Percentiles rank a stretch among this genome's conserved stretches.
Evolutionary conservation across 1,284 basidiomycete genomes (phyloP).

Genomic region (Rhizoctonia solani): DNA sequence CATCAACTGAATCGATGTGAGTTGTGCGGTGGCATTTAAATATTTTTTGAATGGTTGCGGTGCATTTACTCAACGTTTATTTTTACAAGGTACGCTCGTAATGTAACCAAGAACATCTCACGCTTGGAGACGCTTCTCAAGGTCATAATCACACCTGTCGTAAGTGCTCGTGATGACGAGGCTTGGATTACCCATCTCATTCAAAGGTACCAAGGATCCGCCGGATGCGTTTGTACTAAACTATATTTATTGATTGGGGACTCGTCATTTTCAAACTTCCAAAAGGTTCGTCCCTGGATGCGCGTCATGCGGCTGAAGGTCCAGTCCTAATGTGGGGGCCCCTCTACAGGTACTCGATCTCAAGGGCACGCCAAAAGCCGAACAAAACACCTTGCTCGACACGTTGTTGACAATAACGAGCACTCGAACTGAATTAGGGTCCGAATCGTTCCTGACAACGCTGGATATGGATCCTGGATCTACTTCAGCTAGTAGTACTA

Average conservation of each 20-base stretch:
- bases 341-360: conserved; percentile 83
- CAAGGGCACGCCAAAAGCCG: conserved; percentile 84
- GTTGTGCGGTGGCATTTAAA: no score
- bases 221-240: conserved; percentile 91
- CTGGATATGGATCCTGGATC: conserved; percentile 94
- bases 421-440: conserved; percentile 81
- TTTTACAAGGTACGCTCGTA: conserved; percentile 70
- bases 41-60: no score
- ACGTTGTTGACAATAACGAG: conserved; percentile 89
- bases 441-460: conserved; percentile 86
- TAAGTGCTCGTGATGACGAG: no score
- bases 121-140: conserved; percentile 90
- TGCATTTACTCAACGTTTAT: conserved; percentile 43
- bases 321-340: not conserved
- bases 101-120: conserved; percentile 77
- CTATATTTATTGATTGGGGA: conserved; percentile 91
- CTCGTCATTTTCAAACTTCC: conserved; percentile 92
- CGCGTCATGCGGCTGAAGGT: no score
- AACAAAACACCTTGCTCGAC: conserved; percentile 89
- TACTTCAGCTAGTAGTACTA: conserved; percentile 53
- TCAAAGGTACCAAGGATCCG: no score
- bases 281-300: conserved; percentile 68
- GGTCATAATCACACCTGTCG: conserved; percentile 88
- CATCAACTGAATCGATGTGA: conserved; percentile 28
- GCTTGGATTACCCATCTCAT: no score